phyloP scores from a whole-genome alignment of 139 green algal species.

The Trebouxia sp. region DNA sequence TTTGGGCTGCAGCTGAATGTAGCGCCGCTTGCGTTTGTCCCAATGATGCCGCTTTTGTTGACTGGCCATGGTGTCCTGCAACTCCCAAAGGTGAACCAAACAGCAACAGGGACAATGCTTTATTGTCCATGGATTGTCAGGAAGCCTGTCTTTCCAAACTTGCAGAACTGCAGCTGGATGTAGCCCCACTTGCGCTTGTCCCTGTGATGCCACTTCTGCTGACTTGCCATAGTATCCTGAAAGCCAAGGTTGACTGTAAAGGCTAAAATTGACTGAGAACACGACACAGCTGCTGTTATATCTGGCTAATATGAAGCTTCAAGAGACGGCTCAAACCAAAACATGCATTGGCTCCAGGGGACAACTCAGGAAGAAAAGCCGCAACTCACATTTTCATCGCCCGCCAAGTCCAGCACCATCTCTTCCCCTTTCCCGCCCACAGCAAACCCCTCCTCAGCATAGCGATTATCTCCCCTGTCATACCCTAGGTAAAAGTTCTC shows the following conservation, averaged over 20 bases:
- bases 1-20: constrained; percentile 67
- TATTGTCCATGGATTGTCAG: too few relatives aligned
- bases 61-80: constrained; percentile 51
- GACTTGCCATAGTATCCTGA: constrained; percentile 52
- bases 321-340: too few relatives aligned
- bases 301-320: too few relatives aligned
- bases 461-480: constrained; percentile 4
- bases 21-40: constrained; percentile 77
- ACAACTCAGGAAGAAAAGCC: too few relatives aligned
- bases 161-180: constrained; percentile 73
- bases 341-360: too few relatives aligned
- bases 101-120: too few relatives aligned
- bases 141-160: too few relatives aligned
- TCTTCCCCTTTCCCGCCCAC: constrained; percentile 8
- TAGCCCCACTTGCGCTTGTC: constrained; percentile 78
- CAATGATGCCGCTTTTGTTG: constrained; percentile 68
- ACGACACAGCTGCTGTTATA: too few relatives aligned
- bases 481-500: constrained; percentile 46
- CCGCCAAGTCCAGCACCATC: constrained; percentile 77
- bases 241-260: too few relatives aligned
- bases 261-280: too few relatives aligned
- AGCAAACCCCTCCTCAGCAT: constrained; percentile 32
- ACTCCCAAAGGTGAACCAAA: too few relatives aligned
- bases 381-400: constrained; percentile 63
- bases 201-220: constrained; percentile 70